phyloP scores from a whole-genome alignment of 2,329 filamentous ascomycete species.

The Penicillium sp. region DNA sequence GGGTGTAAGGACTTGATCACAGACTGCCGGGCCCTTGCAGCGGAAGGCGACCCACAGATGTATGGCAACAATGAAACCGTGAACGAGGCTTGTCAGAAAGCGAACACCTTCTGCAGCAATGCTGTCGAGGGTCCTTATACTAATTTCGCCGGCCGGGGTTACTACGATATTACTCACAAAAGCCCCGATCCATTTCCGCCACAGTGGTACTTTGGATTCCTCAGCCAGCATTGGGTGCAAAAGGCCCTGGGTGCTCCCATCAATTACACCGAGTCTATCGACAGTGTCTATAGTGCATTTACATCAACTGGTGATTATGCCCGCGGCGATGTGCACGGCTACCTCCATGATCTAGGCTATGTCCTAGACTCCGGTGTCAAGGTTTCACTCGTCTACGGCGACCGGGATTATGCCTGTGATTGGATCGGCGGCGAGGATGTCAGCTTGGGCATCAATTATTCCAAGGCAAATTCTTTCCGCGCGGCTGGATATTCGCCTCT shows the following conservation, averaged over 20 bases:
- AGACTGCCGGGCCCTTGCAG: slow-evolving; percentile 51
- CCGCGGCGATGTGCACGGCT: slow-evolving; percentile 45
- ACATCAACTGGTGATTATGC: slow-evolving; percentile 49
- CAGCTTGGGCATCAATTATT: slow-evolving; percentile 51
- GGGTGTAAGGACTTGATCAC: slow-evolving; percentile 58
- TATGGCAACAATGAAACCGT: slow-evolving; percentile 47
- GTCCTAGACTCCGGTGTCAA: slow-evolving; percentile 59
- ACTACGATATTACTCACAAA: slow-evolving; percentile 59
- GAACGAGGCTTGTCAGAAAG: slow-evolving; percentile 46
- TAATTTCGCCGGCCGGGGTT: slow-evolving; percentile 46
- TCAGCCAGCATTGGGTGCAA: slow-evolving; percentile 60
- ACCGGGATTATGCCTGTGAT: slow-evolving; percentile 59
- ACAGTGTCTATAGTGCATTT: slow-evolving; percentile 51
- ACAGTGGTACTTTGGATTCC: slow-evolving; percentile 55
- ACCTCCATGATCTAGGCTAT: slow-evolving; percentile 40
- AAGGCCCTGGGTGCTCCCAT: slow-evolving; percentile 59
- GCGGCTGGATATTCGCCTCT: slow-evolving; percentile 52
- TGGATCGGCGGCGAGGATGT: slow-evolving; percentile 59
- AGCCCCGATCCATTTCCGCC: slow-evolving; percentile 55
- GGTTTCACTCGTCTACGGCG: slow-evolving; percentile 59
- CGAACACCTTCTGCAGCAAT: slow-evolving; percentile 47
- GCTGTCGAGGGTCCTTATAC: slow-evolving; percentile 50
- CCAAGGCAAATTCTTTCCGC: slow-evolving; percentile 46
- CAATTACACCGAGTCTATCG: slow-evolving; percentile 54
- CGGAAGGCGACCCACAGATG: slow-evolving; percentile 52